These are phyloP conservation scores for Botrytis squamosa DNA, from an alignment of 2,329 filamentous ascomycete genomes.

Conservation along the genomic window DNA sequence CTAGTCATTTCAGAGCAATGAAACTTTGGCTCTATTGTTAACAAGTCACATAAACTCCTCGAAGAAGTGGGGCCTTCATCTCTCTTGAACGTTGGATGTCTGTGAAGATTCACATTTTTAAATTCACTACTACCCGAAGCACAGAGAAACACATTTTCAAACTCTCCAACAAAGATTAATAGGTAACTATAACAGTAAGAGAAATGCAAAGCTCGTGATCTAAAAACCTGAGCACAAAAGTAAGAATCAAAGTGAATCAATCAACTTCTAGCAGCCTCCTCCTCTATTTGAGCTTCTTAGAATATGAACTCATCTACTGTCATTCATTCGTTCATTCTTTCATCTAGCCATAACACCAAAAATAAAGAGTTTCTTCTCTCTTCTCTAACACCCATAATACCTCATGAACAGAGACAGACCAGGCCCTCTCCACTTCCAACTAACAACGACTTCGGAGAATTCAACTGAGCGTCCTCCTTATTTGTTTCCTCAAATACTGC, in stretches of 20 bases:
- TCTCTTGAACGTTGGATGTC: not conserved
- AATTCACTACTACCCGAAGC: not conserved
- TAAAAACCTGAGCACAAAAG: not conserved
- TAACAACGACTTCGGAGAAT: not conserved
- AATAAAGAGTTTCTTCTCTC: not conserved
- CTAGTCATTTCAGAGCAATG: not conserved
- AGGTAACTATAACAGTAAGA: not conserved
- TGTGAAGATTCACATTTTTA: not conserved
- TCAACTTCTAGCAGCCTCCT: not conserved
- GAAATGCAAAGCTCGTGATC: not conserved
- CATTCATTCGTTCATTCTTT: not conserved
- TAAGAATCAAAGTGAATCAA: not conserved
- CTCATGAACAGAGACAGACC: not conserved
- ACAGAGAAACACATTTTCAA: not conserved
- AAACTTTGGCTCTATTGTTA: not conserved
- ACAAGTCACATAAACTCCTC: not conserved
- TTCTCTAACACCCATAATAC: rapidly evolving
- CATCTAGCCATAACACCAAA: not conserved
- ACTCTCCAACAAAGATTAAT: not conserved
- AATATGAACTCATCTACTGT: not conserved
- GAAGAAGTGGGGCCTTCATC: not conserved
- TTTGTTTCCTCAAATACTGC: not conserved
- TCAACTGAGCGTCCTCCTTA: not conserved
- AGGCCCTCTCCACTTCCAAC: not conserved
- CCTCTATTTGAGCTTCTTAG: not conserved